These are phyloP conservation scores for Kondoa subrosea DNA, from an alignment of 768 basidiomycete genomes.

Conservation along the genomic window DNA sequence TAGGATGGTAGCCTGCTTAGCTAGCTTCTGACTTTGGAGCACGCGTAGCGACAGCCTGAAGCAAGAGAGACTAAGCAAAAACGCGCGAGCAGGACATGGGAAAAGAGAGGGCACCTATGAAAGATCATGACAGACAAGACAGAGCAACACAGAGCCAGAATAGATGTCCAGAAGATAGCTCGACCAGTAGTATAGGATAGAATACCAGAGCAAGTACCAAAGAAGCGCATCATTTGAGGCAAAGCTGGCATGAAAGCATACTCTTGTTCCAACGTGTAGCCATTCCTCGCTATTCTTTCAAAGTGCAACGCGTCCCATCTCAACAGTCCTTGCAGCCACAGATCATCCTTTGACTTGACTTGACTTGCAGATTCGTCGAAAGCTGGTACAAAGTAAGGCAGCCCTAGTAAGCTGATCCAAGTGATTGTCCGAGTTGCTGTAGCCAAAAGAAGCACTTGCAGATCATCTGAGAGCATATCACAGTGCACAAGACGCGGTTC, in stretches of 20 bases:
- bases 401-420: background rate
- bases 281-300: slow-evolving; percentile 44
- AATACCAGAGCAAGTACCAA: slow-evolving; percentile 17
- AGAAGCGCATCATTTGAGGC: slow-evolving; percentile 41
- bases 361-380: slow-evolving; percentile 3
- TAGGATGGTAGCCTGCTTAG: slow-evolving; percentile 35
- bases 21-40: slow-evolving; percentile 11
- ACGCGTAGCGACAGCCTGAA: slow-evolving; percentile 38
- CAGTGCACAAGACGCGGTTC: too few species aligned
- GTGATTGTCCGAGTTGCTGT: background rate
- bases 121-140: slow-evolving; percentile 28
- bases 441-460: background rate
- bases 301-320: slow-evolving; percentile 89
- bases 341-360: background rate
- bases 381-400: background rate
- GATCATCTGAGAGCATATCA: background rate
- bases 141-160: slow-evolving; percentile 24
- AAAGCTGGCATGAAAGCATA: slow-evolving; percentile 74
- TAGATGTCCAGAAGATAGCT: slow-evolving; percentile 13
- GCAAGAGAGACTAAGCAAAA: background rate
- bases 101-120: slow-evolving; percentile 33
- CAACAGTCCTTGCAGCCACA: slow-evolving; percentile 31
- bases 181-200: background rate
- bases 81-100: slow-evolving; percentile 37
- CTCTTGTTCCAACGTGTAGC: slow-evolving; percentile 54